phyloP scores from a whole-genome alignment of 805 yeast species.

The Zygosaccharomyces pseudorouxii region DNA sequence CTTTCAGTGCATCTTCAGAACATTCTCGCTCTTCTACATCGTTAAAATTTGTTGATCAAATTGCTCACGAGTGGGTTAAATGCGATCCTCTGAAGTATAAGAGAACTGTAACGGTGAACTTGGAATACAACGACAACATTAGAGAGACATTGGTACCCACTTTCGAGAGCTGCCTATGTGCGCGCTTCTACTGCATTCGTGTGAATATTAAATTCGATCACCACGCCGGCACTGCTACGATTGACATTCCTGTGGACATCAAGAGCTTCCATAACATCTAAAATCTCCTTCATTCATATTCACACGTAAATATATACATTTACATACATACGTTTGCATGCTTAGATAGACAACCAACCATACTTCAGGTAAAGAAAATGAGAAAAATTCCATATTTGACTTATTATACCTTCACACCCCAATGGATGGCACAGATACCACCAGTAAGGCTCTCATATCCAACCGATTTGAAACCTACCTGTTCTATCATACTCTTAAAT shows the following conservation, averaged over 20 bases:
- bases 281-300: neutral
- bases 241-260: conserved; percentile 38
- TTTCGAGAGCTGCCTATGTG: conserved; percentile 60
- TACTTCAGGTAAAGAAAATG: neutral
- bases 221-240: conserved; percentile 28
- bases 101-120: conserved; percentile 37
- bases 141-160: conserved; percentile 52
- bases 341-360: neutral
- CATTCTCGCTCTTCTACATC: conserved; percentile 13
- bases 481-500: conserved; percentile 84
- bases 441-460: conserved; percentile 94
- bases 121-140: conserved; percentile 41
- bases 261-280: conserved; percentile 26
- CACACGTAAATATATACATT: conserved; percentile 5
- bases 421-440: conserved; percentile 93
- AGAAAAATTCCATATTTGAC: neutral
- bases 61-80: conserved; percentile 28
- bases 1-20: conserved; percentile 15
- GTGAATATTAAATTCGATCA: conserved; percentile 43
- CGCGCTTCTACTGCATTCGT: conserved; percentile 53
- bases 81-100: conserved; percentile 33
- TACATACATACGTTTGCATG: conserved; percentile 6
- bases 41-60: conserved; percentile 21
- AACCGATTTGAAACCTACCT: conserved; percentile 90
- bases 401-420: conserved; percentile 77